A percentile compares a stretch with the other conserved stretches of the same genome.
These are phyloP conservation scores for Ballota nigra DNA, from an alignment of 257 asterid species.

Conservation along the genomic window DNA sequence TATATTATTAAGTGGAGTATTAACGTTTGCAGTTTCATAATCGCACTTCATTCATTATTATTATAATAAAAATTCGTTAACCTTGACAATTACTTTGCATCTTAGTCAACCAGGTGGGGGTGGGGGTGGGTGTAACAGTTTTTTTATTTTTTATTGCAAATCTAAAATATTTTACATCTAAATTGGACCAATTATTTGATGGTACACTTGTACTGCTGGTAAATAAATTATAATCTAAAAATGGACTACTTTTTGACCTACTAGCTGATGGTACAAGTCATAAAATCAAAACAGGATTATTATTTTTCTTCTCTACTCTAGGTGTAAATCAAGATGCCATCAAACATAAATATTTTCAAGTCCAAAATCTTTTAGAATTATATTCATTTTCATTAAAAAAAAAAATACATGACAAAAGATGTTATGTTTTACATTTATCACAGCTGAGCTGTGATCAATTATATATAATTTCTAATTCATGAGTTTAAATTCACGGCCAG, in stretches of 20 bases:
- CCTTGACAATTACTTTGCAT: not conserved
- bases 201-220: not conserved
- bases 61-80: not conserved
- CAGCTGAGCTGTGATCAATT: no score
- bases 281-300: not conserved
- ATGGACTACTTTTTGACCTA: slow-evolving; percentile 15
- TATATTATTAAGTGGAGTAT: not conserved
- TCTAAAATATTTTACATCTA: not conserved
- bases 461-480: no score
- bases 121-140: not conserved
- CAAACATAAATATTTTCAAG: not conserved
- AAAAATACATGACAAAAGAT: no score
- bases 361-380: not conserved
- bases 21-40: not conserved
- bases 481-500: no score
- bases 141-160: not conserved
- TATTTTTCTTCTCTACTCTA: not conserved
- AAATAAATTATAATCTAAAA: not conserved
- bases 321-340: not conserved
- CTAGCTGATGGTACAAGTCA: not conserved
- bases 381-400: no score
- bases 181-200: slow-evolving; percentile 15
- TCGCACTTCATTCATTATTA: not conserved
- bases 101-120: not conserved
- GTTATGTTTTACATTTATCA: no score